A percentile compares a stretch with the other conserved stretches of the same genome.
Conservation (phyloP, 176 grass and related monocot species). For the Juncus inflexus region DNA sequence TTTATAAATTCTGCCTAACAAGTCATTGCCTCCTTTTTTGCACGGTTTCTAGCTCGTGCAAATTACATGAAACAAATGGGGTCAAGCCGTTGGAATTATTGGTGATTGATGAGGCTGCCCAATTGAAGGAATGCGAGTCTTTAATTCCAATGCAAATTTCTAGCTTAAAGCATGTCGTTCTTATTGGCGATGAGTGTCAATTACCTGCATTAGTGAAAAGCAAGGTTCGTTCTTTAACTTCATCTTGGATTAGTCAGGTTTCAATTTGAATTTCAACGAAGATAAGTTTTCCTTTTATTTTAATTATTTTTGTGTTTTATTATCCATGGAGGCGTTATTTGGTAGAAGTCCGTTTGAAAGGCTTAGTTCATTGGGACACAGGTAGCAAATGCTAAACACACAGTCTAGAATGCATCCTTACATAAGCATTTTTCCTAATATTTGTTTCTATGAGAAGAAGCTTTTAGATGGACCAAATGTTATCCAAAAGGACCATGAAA, state of each 20-base stretch:
- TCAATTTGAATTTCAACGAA: neutral
- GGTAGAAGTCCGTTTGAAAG: conserved; percentile 73
- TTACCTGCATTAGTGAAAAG: conserved; percentile 69
- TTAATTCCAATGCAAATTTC: conserved; percentile 52
- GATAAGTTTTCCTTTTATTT: neutral
- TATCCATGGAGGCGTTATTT: conserved; percentile 50
- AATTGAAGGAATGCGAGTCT: conserved; percentile 79
- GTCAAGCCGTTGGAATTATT: conserved; percentile 36
- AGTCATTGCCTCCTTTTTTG: conserved; percentile 57
- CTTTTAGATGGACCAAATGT: conserved; percentile 66
- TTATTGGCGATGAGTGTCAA: conserved; percentile 82
- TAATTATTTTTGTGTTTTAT: conserved; percentile 2
- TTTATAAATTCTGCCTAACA: conserved; percentile 38
- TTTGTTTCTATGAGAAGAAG: conserved; percentile 57
- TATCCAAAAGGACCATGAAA: conserved; percentile 36
- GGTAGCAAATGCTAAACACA: conserved; percentile 63
- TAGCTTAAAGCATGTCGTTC: conserved; percentile 48
- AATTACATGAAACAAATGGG: conserved; percentile 29
- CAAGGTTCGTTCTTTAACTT: conserved; percentile 41
- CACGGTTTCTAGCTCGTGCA: conserved; percentile 53
- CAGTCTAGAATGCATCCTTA: conserved; percentile 88
- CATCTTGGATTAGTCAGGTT: neutral
- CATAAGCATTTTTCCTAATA: conserved; percentile 74
- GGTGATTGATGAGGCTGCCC: conserved; percentile 75
- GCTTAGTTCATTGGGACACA: conserved; percentile 62